Evolutionary conservation across 176 grass and related monocot species (phyloP), one percentile per base, ranked within the genome.

Genomic region (Alloteropsis semialata): DNA sequence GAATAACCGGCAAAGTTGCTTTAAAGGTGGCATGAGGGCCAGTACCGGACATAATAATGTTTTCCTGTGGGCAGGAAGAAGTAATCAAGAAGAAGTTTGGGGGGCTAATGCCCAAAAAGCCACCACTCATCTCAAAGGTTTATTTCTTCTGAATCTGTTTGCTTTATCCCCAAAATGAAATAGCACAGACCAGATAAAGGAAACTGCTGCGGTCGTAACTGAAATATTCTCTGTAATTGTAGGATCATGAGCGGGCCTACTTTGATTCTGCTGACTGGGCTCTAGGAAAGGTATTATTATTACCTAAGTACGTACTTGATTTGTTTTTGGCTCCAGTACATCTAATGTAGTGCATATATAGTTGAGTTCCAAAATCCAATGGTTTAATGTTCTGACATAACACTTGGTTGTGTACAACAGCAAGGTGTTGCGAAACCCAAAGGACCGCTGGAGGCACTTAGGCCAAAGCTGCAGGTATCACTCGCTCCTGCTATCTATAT

Each of bases 261-360:
- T 97, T 97, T 69, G 94, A 97, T 88, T 97, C 94, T 84, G 94
- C 94, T 62, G 94, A 97, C 75, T 97, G 94, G 94, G 91, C 91
- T 88, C 76, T 97, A 69, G 94, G 94, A 81, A 97, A 97, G 89
- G 94, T 97, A 90, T 41, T 49, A 30, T 61, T 15, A 21, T 27
- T 50, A 63, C 56, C 36, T n/a, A n/a, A n/a, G n/a, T n/a, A n/a
- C n/a, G n/a, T n/a, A n/a, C n/a, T n/a, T n/a, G n/a, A n/a, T n/a
- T n/a, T n/a, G n/a, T n/a, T 64, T 59, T 1, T 77, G 51, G 19
- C 63, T 63, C 74, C 60, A 58, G 0, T 39, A 48, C 3, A 0
- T 69, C 36, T 43, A 24, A 42, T 69, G 14, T 68, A 37, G 30
- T 17, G 45, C 41, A n/a, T 44, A 63, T 33, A 53, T 64, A 59